Evolutionary conservation across 176 grass and related monocot genomes (phyloP).

Genomic region (maize (Zea mays)): Zm-B73-REFERENCE-NAM-5.0 NC_050103.1:75268501-75269000

Average conservation of each 20-base stretch:
- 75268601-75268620: background rate
- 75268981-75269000: no score
- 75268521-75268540: no score
- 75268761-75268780: background rate
- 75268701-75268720: conserved; percentile 30
- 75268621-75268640: no score
- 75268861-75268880: background rate
- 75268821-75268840: background rate
- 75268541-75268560: background rate
- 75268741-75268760: background rate
- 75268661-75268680: conserved; percentile 10
- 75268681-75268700: background rate
- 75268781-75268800: background rate
- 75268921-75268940: background rate
- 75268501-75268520: no score
- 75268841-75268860: conserved; percentile 5
- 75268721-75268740: conserved; percentile 23
- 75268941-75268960: background rate
- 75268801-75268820: conserved; percentile 5
- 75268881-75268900: conserved; percentile 20
- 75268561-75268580: background rate
- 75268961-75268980: background rate
- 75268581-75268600: background rate
- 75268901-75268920: conserved; percentile 15
- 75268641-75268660: background rate